phyloP scores from a whole-genome alignment of 805 yeast genomes.

The Pichia membranifaciens region DNA sequence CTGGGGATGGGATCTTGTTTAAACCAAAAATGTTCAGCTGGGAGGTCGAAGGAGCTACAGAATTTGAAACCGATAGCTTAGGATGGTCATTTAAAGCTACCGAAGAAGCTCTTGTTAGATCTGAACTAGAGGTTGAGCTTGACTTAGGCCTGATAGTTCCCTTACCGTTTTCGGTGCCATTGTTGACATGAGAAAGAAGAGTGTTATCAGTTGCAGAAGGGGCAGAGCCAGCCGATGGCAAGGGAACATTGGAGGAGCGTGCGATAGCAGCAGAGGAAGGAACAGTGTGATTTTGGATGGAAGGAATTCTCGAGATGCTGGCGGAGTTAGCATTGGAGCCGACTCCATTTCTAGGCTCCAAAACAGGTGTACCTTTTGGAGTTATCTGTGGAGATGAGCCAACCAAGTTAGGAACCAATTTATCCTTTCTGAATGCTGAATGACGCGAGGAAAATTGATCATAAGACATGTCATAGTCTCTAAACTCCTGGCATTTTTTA shows the following conservation, averaged over 20 bases:
- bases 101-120: constrained; percentile 1
- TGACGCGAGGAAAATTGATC: constrained; percentile 32
- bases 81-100: background rate
- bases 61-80: background rate
- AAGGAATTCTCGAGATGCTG: constrained; percentile 9
- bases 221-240: constrained; percentile 3
- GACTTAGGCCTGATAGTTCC: background rate
- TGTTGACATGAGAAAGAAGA: background rate
- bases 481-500: constrained; percentile 38
- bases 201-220: background rate
- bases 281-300: constrained; percentile 3
- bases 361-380: constrained; percentile 3
- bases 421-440: constrained; percentile 43
- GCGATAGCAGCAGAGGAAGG: constrained; percentile 13
- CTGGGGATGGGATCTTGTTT: constrained; percentile 38
- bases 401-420: constrained; percentile 16
- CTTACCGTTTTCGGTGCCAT: background rate
- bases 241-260: constrained; percentile 4
- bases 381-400: constrained; percentile 2
- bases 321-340: background rate
- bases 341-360: background rate
- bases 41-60: background rate
- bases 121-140: constrained; percentile 8
- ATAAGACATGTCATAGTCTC: constrained; percentile 46
- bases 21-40: constrained; percentile 3